Conservation (phyloP, 495 filamentous ascomycete species). For the Cercophora newfieldiana region DNA sequence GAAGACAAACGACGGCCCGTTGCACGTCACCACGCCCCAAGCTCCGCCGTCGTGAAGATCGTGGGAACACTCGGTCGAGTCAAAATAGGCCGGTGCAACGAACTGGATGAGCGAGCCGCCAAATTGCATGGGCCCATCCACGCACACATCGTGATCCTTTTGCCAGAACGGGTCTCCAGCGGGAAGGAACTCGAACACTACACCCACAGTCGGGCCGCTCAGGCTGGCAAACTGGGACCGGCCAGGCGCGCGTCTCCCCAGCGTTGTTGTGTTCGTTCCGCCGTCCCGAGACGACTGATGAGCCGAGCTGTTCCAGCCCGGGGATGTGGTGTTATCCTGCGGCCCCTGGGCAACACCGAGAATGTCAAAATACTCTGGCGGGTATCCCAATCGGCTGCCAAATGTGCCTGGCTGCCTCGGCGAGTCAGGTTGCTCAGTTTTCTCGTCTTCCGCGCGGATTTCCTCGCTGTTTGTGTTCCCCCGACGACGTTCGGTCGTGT, state of each 20-base stretch:
- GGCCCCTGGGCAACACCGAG: neutral
- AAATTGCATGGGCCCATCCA: neutral
- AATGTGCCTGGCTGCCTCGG: neutral
- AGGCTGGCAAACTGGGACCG: neutral
- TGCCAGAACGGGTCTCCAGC: neutral
- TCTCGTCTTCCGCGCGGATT: too few species aligned
- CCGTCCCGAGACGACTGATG: neutral
- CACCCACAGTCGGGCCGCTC: neutral
- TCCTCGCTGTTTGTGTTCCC: too few species aligned
- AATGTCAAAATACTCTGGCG: neutral
- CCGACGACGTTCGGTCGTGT: neutral
- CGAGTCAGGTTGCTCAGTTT: neutral
- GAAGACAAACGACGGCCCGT: neutral
- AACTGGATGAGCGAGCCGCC: neutral
- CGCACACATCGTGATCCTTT: neutral
- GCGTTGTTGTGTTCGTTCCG: neutral
- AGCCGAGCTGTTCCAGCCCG: neutral
- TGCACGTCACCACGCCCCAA: neutral
- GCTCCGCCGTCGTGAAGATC: too few species aligned
- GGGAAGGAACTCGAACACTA: neutral
- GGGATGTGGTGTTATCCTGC: neutral
- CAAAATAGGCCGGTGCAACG: neutral
- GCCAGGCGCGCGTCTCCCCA: neutral
- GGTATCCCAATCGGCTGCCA: neutral
- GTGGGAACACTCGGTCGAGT: neutral